Conservation (phyloP, 2,329 filamentous ascomycete species). For the Sporothrix humicola region DNA sequence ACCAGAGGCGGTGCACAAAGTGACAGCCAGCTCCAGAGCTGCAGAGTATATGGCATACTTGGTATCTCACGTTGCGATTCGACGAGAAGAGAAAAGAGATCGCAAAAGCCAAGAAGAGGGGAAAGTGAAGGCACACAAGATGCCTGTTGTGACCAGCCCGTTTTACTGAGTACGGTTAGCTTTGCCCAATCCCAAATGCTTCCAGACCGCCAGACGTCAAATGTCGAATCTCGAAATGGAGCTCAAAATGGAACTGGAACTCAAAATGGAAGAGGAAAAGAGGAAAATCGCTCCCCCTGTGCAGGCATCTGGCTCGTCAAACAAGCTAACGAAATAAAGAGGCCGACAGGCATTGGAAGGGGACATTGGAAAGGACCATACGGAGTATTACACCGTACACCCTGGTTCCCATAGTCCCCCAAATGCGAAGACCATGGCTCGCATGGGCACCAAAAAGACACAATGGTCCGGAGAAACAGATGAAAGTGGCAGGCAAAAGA, state of each 20-base stretch:
- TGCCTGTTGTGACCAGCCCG: constrained; percentile 1
- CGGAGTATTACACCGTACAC: no score
- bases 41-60: no score
- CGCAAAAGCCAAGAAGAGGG: constrained; percentile 1
- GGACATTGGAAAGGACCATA: no score
- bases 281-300: neutral
- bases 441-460: neutral
- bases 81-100: neutral
- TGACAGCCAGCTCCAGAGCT: neutral
- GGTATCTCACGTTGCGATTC: neutral
- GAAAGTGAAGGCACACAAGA: neutral
- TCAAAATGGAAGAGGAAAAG: neutral
- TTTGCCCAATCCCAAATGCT: neutral
- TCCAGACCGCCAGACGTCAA: neutral
- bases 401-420: neutral
- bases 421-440: neutral
- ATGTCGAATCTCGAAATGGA: no score
- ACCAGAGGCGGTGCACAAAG: neutral
- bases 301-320: constrained; percentile 1
- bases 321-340: constrained; percentile 2
- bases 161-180: neutral
- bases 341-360: neutral
- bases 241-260: neutral
- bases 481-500: constrained; percentile 5
- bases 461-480: neutral